Evolutionary conservation across 2,329 filamentous ascomycete species (phyloP), one percentile per base, ranked within the genome.

Genomic region (Truncatella angustata): DNA sequence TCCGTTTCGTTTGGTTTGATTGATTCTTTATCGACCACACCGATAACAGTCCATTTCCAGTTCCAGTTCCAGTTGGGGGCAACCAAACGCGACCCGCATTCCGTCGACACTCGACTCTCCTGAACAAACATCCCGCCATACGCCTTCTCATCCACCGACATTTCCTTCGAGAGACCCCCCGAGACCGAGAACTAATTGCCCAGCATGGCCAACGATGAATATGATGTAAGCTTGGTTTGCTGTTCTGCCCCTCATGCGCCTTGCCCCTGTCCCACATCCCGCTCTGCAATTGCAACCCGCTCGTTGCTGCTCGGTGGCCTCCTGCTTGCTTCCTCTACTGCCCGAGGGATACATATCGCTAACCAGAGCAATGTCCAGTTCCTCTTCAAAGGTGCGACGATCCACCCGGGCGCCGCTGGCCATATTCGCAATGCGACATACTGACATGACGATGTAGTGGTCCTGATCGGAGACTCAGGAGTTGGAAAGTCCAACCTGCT

Each of bases 401-500:
- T 52, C 58, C 57, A 53, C 56, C 51, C 53, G 51, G 50, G 52
- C 58, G 51, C 56, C 53, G 51, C 44, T 54, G 44, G 45, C 39
- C 45, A 39, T 56, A 43, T 24, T 58, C 40, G 48, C 45, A 34
- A 62, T 62, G 56, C 63, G 55, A 60, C 66, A 67, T 63, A 63
- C 66, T 66, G 55, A 63, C 62, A 36, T 24, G 53, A 54, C 55
- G 58, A 50, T 60, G 59, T 69, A 96, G 93, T 97, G 71, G 94
- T 99, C 72, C 82, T 99, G 74, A 99, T 99, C 73, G 94, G 94
- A 85, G 94, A 99, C 79, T 97, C 92, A 63, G 94, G 94, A 67
- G 94, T 99, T 76, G 94, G 94, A 80, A 99, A 99, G 83, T 99
- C 94, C 80, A 99, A 99, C 79, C 90, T 99, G 66, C 83, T 99